Conservation (phyloP, 371 early-diverging fungal genomes). For the Mortierella sp. region DNA sequence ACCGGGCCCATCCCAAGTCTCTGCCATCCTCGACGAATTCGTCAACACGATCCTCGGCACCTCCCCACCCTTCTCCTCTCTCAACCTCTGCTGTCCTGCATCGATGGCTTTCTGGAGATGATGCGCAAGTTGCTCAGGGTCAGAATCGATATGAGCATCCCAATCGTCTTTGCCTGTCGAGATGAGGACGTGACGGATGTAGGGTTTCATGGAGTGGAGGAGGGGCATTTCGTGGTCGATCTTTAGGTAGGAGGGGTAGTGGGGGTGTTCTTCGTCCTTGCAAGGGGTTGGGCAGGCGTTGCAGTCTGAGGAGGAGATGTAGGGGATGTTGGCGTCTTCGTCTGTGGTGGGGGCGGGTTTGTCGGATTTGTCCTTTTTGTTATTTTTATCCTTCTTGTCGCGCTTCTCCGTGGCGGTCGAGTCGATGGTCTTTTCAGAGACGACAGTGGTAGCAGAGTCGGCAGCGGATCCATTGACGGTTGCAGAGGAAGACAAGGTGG, state of each 20-base stretch:
- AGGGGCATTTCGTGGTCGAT: constrained; percentile 70
- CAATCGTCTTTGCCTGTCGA: constrained; percentile 75
- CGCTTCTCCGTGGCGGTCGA: neutral
- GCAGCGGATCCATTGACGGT: neutral
- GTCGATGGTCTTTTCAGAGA: neutral
- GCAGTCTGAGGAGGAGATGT: constrained; percentile 57
- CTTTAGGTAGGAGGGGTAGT: constrained; percentile 75
- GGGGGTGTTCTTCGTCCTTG: constrained; percentile 66
- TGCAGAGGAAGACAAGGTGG: neutral
- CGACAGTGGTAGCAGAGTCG: neutral
- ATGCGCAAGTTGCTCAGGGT: constrained; percentile 62
- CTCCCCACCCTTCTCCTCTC: constrained; percentile 27
- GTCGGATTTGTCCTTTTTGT: neutral
- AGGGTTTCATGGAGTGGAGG: constrained; percentile 78
- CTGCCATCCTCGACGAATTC: constrained; percentile 61
- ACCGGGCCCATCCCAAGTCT: constrained; percentile 41
- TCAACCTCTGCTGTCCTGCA: constrained; percentile 37
- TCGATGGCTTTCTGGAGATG: constrained; percentile 39
- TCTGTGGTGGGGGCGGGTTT: neutral
- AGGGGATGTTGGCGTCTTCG: constrained; percentile 31
- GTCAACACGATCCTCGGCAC: constrained; percentile 61
- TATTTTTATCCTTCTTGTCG: neutral
- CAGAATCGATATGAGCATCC: constrained; percentile 72
- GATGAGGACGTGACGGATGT: constrained; percentile 79
- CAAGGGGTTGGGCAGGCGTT: constrained; percentile 63